Evolutionary conservation across 2,329 filamentous ascomycete species (phyloP), one percentile per base, ranked within the genome.

Genomic region (Laburnicola sp.): DNA sequence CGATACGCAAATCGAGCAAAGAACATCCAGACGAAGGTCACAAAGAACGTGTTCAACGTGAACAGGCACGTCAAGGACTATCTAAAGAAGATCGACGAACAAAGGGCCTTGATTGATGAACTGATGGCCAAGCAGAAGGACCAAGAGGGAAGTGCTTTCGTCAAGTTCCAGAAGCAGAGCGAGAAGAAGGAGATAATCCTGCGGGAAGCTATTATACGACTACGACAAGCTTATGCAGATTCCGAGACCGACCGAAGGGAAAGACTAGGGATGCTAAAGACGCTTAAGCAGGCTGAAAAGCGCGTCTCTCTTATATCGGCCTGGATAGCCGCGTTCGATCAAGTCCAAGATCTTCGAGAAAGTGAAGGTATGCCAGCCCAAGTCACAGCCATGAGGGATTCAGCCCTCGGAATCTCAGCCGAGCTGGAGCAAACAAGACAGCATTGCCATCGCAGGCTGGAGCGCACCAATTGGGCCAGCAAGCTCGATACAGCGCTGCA

Each of bases 1-100:
- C 89, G 95, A 64, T 99, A 99, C 68, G 94, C 94, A 43, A 97
- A 99, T 74, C 84, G 94, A 61, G 94, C 94, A 52, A 99, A 99
- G 83, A 99, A 99, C 68, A 99, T 99, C 69, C 95, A 97, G 77
- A 99, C 94, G 52, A 99, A 99, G 80, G 91, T 97, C 50, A 97
- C 94, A n/a, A 86, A 92, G 66, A 99, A 99, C 69, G 92, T 97
- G 23, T 99, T 95, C 78, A 99, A 99, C 72, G 94, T 99, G 58
- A 97, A 99, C 72, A 88, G 94, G 55, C 94, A 99, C 75, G 94
- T 99, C 66, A 99, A 99, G 78, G 94, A 99, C 74, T 99, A 96
- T 76, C 76, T 99, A 71, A 94, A 97, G 78, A 97, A 97, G 81
- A 99, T 99, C 65, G 93, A 99, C 69, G 94, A 99, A 76, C 93